Evolutionary conservation across 345 rosid species (phyloP).

Genomic region (Geranium rotundifolium): DNA sequence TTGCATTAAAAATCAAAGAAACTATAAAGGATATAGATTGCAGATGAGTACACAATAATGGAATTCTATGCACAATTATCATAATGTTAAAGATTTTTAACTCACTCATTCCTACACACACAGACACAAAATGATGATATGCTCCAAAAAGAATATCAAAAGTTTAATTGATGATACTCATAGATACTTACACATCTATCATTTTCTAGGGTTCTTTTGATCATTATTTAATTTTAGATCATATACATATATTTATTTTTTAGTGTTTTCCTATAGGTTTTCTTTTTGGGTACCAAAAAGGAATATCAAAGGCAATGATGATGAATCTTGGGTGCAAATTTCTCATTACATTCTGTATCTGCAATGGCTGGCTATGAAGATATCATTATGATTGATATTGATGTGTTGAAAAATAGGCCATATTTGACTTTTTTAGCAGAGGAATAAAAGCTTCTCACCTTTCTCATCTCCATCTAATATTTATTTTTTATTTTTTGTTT

Average conservation of each 20-base stretch:
- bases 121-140: background rate
- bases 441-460: constrained; percentile 41
- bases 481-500: constrained; percentile 5
- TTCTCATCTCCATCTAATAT: constrained; percentile 20
- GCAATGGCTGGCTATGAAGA: constrained; percentile 44
- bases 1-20: background rate
- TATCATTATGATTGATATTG: constrained; percentile 37
- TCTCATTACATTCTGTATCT: constrained; percentile 17
- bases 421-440: constrained; percentile 52
- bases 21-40: background rate
- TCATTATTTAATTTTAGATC: background rate
- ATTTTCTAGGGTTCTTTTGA: constrained; percentile 7
- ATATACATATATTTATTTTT: background rate
- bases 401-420: constrained; percentile 29
- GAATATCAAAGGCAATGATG: constrained; percentile 62
- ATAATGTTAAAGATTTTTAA: background rate
- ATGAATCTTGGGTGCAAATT: constrained; percentile 86
- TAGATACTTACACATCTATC: background rate
- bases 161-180: background rate
- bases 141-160: background rate
- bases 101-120: background rate
- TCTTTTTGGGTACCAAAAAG: constrained; percentile 22
- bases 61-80: constrained; percentile 1
- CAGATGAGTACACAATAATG: constrained; percentile 24
- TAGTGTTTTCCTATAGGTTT: constrained; percentile 8